phyloP scores from a whole-genome alignment of 306 rosid species.

The Datisca glomerata region DNA sequence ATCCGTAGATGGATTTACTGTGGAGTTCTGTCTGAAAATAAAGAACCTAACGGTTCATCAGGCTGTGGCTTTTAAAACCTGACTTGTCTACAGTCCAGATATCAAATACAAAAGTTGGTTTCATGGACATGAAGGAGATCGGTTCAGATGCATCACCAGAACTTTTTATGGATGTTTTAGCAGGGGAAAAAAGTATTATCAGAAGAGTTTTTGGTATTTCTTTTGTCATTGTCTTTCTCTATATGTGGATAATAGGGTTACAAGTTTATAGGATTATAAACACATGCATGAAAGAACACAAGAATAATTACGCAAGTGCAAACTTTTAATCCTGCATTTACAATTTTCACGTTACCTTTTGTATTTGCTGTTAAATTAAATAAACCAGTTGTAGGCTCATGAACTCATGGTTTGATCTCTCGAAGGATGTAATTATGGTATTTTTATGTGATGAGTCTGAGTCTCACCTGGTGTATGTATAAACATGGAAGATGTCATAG shows the following conservation, averaged over 20 bases:
- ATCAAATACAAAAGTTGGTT: conserved; percentile 60
- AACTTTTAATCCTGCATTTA: not conserved
- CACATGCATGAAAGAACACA: no score
- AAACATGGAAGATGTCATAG: no score
- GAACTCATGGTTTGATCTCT: no score
- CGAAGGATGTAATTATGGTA: no score
- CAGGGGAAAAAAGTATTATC: conserved; percentile 58
- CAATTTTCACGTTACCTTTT: no score
- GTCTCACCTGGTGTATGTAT: no score
- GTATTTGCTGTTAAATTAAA: no score
- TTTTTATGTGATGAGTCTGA: no score
- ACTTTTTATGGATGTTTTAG: conserved; percentile 63
- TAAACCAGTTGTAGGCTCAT: no score
- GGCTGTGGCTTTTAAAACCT: conserved; percentile 50
- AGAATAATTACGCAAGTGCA: no score
- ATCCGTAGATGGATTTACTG: not conserved
- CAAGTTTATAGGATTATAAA: not conserved
- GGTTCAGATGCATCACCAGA: conserved; percentile 39
- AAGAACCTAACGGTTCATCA: conserved; percentile 19
- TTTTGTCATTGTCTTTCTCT: conserved; percentile 7
- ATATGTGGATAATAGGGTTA: not conserved
- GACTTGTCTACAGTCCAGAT: conserved; percentile 98
- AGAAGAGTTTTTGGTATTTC: conserved; percentile 82
- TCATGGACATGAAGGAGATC: conserved; percentile 81
- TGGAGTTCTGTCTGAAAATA: conserved; percentile 1